phyloP scores from a whole-genome alignment of 805 yeast genomes.

The Kazachstania viticola region DNA sequence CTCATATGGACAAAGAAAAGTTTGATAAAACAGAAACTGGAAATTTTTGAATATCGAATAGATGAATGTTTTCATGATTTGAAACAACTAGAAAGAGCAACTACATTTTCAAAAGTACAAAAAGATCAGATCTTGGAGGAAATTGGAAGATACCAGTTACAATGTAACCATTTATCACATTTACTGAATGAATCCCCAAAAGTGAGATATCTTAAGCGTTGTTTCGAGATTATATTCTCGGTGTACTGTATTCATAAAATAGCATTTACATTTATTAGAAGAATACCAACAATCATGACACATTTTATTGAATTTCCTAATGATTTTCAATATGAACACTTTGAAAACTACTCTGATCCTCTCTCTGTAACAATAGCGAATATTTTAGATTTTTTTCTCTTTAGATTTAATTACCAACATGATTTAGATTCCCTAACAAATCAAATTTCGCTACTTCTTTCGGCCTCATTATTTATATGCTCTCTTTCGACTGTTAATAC shows the following conservation, averaged over 20 bases:
- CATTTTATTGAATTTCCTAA: constrained; percentile 11
- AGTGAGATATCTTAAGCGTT: constrained; percentile 9
- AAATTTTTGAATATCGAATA: constrained; percentile 12
- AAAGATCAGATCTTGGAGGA: constrained; percentile 11
- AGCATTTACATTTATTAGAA: constrained; percentile 20
- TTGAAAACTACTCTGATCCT: constrained; percentile 24
- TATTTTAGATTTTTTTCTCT: constrained; percentile 23
- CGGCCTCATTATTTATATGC: constrained; percentile 48
- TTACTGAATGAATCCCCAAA: constrained; percentile 9
- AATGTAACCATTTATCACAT: constrained; percentile 12
- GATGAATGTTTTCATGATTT: constrained; percentile 10
- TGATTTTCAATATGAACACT: constrained; percentile 13
- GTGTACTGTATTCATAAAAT: constrained; percentile 30
- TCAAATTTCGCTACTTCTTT: constrained; percentile 36
- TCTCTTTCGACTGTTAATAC: constrained; percentile 54
- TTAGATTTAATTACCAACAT: constrained; percentile 23
- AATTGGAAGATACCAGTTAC: constrained; percentile 20
- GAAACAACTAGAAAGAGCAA: constrained; percentile 8
- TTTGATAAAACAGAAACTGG: constrained; percentile 9
- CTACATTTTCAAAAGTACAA: background rate
- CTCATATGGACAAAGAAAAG: constrained; percentile 18
- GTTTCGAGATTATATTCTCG: constrained; percentile 18
- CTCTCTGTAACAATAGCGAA: constrained; percentile 29
- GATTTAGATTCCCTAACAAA: constrained; percentile 29
- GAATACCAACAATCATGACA: constrained; percentile 16